Percentiles rank a stretch among this genome's conserved stretches.
These are phyloP conservation scores for Penicillium soppii DNA, from an alignment of 495 filamentous ascomycete species.

Conservation along the genomic window DNA sequence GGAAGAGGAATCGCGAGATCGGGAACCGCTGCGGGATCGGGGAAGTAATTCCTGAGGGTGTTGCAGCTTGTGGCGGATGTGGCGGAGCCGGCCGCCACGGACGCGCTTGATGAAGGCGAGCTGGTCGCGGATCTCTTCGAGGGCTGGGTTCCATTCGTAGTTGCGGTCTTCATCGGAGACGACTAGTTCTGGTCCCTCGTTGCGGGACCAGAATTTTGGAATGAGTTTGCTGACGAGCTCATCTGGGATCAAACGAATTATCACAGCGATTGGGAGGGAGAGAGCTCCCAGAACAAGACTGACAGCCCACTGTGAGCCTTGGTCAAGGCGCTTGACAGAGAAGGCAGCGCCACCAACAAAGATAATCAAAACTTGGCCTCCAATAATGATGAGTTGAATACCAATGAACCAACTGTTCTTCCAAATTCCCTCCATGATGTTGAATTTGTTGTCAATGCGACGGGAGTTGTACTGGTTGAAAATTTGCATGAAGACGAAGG, in stretches of 20 bases:
- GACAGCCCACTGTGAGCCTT: constrained; percentile 69
- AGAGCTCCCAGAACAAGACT: constrained; percentile 69
- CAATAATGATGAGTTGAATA: constrained; percentile 81
- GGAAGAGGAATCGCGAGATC: constrained; percentile 68
- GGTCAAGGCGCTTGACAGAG: constrained; percentile 55
- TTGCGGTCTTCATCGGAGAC: constrained; percentile 75
- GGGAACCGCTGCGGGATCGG: constrained; percentile 70
- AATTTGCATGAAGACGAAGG: constrained; percentile 93
- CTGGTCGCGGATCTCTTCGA: constrained; percentile 74
- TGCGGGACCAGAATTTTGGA: constrained; percentile 49
- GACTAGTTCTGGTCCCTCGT: constrained; percentile 48
- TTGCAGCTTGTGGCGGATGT: constrained; percentile 79
- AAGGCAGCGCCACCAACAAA: constrained; percentile 76
- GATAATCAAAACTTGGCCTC: constrained; percentile 75
- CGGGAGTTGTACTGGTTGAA: constrained; percentile 82
- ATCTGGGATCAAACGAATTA: constrained; percentile 77
- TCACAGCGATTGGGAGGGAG: constrained; percentile 67
- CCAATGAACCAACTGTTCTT: constrained; percentile 79
- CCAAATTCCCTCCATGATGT: constrained; percentile 82
- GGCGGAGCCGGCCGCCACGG: constrained; percentile 82
- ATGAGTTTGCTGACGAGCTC: constrained; percentile 55
- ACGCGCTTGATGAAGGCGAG: constrained; percentile 71
- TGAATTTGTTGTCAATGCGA: constrained; percentile 84
- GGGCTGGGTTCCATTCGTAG: constrained; percentile 61
- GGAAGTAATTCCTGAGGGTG: constrained; percentile 76